Conservation (phyloP, 2,329 filamentous ascomycete genomes). For the Aspergillus proliferans region DNA sequence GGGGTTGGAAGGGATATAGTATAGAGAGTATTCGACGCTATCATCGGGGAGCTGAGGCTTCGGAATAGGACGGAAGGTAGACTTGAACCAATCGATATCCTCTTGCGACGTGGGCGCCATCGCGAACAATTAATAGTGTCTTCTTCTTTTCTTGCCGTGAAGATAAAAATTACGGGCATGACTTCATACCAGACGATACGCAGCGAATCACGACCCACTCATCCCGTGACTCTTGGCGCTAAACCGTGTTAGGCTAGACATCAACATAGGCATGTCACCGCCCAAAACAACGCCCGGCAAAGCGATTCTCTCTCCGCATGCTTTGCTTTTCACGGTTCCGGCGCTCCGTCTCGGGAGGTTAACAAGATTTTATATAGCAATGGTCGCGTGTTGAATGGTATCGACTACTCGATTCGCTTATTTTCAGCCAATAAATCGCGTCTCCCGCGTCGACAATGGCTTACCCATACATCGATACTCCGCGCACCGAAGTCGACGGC, state of each 20-base stretch:
- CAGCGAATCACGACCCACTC: constrained; percentile 20
- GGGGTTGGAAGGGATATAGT: constrained; percentile 57
- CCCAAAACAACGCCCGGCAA: constrained; percentile 27
- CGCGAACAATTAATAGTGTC: constrained; percentile 4
- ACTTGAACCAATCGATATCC: constrained; percentile 60
- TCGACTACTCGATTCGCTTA: constrained; percentile 1
- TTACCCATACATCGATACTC: constrained; percentile 70
- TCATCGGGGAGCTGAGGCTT: constrained; percentile 68
- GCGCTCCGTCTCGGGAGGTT: neutral
- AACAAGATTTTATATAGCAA: constrained; percentile 6
- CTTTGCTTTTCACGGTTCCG: neutral
- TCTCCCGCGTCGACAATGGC: constrained; percentile 48
- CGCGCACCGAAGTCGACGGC: constrained; percentile 69
- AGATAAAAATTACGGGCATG: constrained; percentile 18
- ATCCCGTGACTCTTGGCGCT: constrained; percentile 15
- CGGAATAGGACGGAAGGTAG: constrained; percentile 60
- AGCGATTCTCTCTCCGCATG: constrained; percentile 3
- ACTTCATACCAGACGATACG: constrained; percentile 28
- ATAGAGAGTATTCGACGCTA: constrained; percentile 76
- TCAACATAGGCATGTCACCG: constrained; percentile 33
- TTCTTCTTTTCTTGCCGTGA: neutral
- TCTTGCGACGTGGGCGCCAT: constrained; percentile 46
- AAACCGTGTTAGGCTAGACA: constrained; percentile 32
- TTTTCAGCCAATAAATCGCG: constrained; percentile 8
- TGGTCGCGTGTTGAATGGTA: constrained; percentile 23